Evolutionary conservation across 306 rosid species (phyloP).

Genomic region (Vigna reflexopilosa): DNA sequence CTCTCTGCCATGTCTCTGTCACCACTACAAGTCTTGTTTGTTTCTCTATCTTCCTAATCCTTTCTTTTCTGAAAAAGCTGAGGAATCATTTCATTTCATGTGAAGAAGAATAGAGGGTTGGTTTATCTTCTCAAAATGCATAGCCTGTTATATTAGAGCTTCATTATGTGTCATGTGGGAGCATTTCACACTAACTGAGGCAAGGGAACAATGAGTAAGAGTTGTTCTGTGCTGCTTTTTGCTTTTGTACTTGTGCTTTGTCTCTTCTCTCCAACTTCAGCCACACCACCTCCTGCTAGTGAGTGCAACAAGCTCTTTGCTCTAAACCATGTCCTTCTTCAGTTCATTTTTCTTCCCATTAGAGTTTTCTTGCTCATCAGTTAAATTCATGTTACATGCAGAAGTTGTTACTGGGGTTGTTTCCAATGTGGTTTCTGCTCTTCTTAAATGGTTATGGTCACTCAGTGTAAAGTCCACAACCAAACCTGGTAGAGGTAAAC

Average conservation of each 20-base stretch:
- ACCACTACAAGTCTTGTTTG: constrained; percentile 37
- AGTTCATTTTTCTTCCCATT: background rate
- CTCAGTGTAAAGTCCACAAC: constrained; percentile 65
- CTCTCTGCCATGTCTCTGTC: constrained; percentile 48
- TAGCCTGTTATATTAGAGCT: constrained; percentile 47
- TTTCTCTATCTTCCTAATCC: constrained; percentile 50
- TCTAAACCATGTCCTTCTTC: constrained; percentile 16
- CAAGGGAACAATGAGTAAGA: constrained; percentile 58
- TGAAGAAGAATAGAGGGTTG: constrained; percentile 45
- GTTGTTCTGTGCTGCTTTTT: constrained; percentile 53
- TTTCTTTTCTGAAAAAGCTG: constrained; percentile 42
- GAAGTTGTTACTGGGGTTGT: constrained; percentile 81
- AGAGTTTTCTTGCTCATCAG: constrained; percentile 32
- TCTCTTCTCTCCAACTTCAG: constrained; percentile 73
- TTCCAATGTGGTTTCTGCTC: constrained; percentile 84
- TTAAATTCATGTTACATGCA: constrained; percentile 50
- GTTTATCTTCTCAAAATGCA: constrained; percentile 48
- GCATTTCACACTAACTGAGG: constrained; percentile 41
- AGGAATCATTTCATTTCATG: constrained; percentile 45
- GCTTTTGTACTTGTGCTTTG: constrained; percentile 56
- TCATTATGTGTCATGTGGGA: constrained; percentile 40
- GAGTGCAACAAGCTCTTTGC: constrained; percentile 46
- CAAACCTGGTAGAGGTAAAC: constrained; percentile 63
- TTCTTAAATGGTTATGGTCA: constrained; percentile 88
- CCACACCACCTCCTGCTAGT: constrained; percentile 88